These are phyloP conservation scores for Ciborinia camelliae DNA, from an alignment of 2,329 filamentous ascomycete species.

Conservation along the genomic window DNA sequence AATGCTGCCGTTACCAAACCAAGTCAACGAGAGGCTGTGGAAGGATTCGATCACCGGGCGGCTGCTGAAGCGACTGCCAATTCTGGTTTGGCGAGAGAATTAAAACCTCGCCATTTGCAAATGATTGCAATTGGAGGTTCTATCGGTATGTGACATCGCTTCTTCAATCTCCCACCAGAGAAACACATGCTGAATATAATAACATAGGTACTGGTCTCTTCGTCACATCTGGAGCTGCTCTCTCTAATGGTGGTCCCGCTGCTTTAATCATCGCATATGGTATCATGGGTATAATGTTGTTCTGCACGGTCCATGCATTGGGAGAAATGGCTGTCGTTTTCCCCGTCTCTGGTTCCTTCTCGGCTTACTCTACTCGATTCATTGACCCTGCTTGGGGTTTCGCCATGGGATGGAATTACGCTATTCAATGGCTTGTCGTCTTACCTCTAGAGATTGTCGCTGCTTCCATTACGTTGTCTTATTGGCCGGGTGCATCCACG, in stretches of 20 bases:
- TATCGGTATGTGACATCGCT: constrained; percentile 24
- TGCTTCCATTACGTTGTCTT: constrained; percentile 76
- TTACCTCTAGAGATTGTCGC: constrained; percentile 83
- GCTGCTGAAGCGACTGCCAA: constrained; percentile 63
- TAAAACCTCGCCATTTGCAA: constrained; percentile 52
- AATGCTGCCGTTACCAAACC: constrained; percentile 47
- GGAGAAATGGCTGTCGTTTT: constrained; percentile 92
- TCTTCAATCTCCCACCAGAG: background rate
- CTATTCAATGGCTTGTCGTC: constrained; percentile 79
- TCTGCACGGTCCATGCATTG: constrained; percentile 74
- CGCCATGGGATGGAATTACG: constrained; percentile 88
- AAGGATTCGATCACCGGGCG: constrained; percentile 58
- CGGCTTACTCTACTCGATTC: constrained; percentile 88
- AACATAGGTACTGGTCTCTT: constrained; percentile 58
- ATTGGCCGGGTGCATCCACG: constrained; percentile 55
- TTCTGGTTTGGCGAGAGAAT: constrained; percentile 63
- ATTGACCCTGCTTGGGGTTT: constrained; percentile 92
- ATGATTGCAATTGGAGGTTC: constrained; percentile 52
- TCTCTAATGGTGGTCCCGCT: constrained; percentile 39
- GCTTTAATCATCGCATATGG: constrained; percentile 35
- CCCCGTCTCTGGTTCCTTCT: constrained; percentile 86
- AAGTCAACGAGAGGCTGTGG: constrained; percentile 3
- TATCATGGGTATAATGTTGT: constrained; percentile 53
- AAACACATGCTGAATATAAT: constrained; percentile 12
- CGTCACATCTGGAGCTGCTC: constrained; percentile 36